phyloP scores from a whole-genome alignment of 2,329 filamentous ascomycete genomes.

The Paecilomyces variotii region DNA sequence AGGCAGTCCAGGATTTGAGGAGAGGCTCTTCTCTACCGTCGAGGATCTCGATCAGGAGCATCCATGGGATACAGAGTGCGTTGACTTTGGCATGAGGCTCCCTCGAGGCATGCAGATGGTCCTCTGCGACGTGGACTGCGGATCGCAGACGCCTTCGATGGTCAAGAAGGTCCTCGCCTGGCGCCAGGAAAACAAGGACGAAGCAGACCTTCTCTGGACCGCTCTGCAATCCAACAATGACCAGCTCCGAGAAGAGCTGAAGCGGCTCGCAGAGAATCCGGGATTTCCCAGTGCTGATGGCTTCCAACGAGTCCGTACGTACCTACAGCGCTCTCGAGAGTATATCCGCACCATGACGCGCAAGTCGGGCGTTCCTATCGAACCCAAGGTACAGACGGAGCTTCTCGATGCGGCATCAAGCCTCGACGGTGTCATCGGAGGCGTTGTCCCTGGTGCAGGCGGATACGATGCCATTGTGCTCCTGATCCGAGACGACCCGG shows the following conservation, averaged over 20 bases:
- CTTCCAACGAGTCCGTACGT: conserved; percentile 45
- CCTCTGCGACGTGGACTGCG: conserved; percentile 95
- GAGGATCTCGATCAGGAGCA: conserved; percentile 45
- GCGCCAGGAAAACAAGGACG: conserved; percentile 56
- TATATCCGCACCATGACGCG: conserved; percentile 70
- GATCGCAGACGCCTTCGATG: conserved; percentile 89
- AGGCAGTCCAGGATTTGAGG: conserved; percentile 58
- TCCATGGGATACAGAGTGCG: conserved; percentile 73
- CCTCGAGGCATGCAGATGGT: conserved; percentile 68
- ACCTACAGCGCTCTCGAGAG: conserved; percentile 44
- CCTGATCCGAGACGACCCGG: conserved; percentile 64
- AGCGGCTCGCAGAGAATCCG: conserved; percentile 40
- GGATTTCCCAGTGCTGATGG: conserved; percentile 36
- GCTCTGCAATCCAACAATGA: conserved; percentile 68
- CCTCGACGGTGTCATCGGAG: conserved; percentile 75
- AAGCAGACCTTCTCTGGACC: conserved; percentile 65
- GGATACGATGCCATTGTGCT: conserved; percentile 86
- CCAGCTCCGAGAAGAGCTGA: conserved; percentile 57
- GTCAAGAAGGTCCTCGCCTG: conserved; percentile 84
- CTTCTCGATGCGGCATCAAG: conserved; percentile 66
- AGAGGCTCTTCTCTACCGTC: conserved; percentile 57
- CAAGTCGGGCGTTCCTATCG: conserved; percentile 72
- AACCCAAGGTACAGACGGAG: conserved; percentile 76
- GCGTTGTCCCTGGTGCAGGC: conserved; percentile 88
- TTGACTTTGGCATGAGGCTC: conserved; percentile 60